A percentile compares a stretch with the other conserved stretches of the same genome.
Conservation (phyloP, 106 monocot genomes). For the Xerophyta viscosa region DNA sequence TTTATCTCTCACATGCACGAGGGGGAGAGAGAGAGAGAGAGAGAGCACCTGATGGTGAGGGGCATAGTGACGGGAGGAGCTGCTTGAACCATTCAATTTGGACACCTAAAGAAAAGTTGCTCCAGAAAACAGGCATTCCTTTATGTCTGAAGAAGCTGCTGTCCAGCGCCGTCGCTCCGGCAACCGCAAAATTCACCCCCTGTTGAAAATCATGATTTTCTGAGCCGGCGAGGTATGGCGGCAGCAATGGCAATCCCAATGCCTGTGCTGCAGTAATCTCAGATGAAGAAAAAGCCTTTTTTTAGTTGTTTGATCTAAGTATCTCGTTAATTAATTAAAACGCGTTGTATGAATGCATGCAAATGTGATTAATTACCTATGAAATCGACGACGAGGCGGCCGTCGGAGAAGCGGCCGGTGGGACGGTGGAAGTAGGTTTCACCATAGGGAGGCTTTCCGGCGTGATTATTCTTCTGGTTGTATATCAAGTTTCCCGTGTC, state of each 20-base stretch:
- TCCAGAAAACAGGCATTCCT: constrained; percentile 6
- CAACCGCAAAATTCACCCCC: constrained; percentile 61
- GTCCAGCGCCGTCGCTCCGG: constrained; percentile 37
- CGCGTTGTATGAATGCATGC: no score
- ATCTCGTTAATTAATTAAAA: no score
- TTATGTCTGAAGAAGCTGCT: constrained; percentile 14
- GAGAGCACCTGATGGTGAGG: constrained; percentile 12
- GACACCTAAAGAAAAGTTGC: constrained; percentile 19
- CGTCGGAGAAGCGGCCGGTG: constrained; percentile 35
- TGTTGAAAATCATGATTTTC: constrained; percentile 14
- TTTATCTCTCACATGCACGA: neutral
- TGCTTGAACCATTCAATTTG: constrained; percentile 43
- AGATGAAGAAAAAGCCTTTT: no score
- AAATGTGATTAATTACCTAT: constrained; percentile 34
- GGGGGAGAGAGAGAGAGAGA: no score
- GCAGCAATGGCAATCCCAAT: constrained; percentile 26
- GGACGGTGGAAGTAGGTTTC: constrained; percentile 15
- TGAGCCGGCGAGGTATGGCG: constrained; percentile 32
- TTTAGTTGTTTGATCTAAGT: neutral
- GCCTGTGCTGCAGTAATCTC: constrained; percentile 15
- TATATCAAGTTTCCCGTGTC: constrained; percentile 48
- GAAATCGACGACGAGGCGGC: constrained; percentile 43
- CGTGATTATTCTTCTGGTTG: constrained; percentile 5
- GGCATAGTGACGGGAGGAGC: constrained; percentile 25
- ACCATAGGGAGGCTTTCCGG: constrained; percentile 35